Base-by-base conservation (phyloP, 257 asterid genomes). In the Solanum commersonii region DNA sequence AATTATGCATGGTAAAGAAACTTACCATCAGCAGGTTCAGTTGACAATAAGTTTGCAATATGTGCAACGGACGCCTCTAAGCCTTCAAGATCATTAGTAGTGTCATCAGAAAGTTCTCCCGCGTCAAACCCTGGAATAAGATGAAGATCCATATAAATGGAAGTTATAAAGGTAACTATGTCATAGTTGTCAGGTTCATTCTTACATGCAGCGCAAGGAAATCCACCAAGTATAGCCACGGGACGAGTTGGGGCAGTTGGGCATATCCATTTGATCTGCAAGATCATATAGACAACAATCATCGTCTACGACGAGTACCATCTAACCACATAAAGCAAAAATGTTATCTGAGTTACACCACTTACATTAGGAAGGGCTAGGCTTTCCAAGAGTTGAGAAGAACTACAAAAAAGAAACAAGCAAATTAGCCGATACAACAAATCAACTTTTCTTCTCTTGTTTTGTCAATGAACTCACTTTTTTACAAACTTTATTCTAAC, bases 221-320 rank as follows among this genome's bases (percentile, higher is more conserved):
- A 94, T 93, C 99, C 99, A 87, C 99, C 99, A 16, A 97, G 96
- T 76, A 94, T 73, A 84, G 96, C 95, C 89, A 97, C 99, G 7
- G 99, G 99, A 27, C 98, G 98, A 88, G 96, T 95, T 9, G 99
- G 98, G 88, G 99, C 99, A 87, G 99, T 97, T 22, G 99, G 99
- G 91, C 99, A 97, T 89, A 97, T 97, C 99, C 99, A 97, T 92
- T 97, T 97, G 86, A 97, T 94, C 99, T 97, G 97, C 93, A 92
- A 11, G 98, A 94, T 92, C 93, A 95, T 87, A 96, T 92, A 98
- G 91, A 92, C 92, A 91, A 15, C 20, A 29, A 81, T 81, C 38
- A 81, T 46, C 0, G 6, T 81, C 68, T 9, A 46, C 8, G 42
- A 79, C 6, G 11, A n/a, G 65, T 42, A 38, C 25, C 25, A 37